Evolutionary conservation across 1,284 basidiomycete genomes (phyloP), one percentile per base, ranked within the genome.

Genomic region (Agaricales sp.): DNA sequence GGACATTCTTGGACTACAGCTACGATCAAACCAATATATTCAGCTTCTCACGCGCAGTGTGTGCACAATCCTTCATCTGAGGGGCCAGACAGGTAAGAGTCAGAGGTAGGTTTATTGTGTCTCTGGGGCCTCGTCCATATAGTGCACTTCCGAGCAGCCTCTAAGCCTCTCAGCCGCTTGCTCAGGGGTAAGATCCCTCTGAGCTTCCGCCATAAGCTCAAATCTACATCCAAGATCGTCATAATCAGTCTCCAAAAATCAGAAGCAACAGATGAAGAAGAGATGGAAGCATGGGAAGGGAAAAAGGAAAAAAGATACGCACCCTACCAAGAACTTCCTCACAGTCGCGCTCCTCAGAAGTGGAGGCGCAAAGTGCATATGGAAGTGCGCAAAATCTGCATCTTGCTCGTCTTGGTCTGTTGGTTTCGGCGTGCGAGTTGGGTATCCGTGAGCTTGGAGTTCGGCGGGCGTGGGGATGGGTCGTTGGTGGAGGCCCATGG

Each of bases 401-500:
- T 80, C 71, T 41, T 68, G 71, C 18, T 74, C 68, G 35, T 73
- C 68, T 22, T 68, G 64, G 37, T 59, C 59, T 23, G 61, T 58
- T 1, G 60, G 38, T 3, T 51, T 45, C 4, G 53, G n/a, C n/a
- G n/a, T n/a, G n/a, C n/a, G n/a, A n/a, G n/a, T n/a, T n/a, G n/a
- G n/a, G n/a, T n/a, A n/a, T 54, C 1, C 57, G 51, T 8, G 8
- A 35, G n/a, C n/a, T 35, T n/a, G 11, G 30, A 35, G 30, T 35
- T 35, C 30, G n/a, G 30, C 30, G 30, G 30, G 11, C 11, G 30
- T 35, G 1, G 82, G 80, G 1, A 80, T 64, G 1, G 90, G 87
- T 2, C 78, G 76, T 64, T 90, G 94, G 65, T 88, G 92, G 43
- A 97, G 75, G 38, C 92, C 93, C 92, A 97, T 95, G n/a, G 89